phyloP scores from a whole-genome alignment of 1,139 yeast species.

The Geotrichum carabidarum region DNA sequence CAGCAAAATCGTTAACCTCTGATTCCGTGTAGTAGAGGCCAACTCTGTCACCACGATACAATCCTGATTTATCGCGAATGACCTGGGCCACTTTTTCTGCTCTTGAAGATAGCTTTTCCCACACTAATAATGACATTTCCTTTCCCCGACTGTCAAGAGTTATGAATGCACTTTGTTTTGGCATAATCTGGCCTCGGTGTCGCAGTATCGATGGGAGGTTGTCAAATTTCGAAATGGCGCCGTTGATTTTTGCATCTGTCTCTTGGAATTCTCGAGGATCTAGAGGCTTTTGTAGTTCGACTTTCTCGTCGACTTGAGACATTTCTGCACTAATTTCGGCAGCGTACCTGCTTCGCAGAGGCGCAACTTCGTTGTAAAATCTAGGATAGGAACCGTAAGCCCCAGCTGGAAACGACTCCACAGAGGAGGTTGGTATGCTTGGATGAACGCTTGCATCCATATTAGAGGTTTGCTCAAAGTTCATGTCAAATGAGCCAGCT shows the following conservation, averaged over 20 bases:
- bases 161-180: slow-evolving; percentile 65
- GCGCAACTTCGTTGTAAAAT: slow-evolving; percentile 13
- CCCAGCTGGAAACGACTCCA: slow-evolving; percentile 7
- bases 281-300: slow-evolving; percentile 38
- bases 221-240: slow-evolving; percentile 43
- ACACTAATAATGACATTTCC: slow-evolving; percentile 67
- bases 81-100: slow-evolving; percentile 89
- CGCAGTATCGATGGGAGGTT: slow-evolving; percentile 68
- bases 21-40: slow-evolving; percentile 75
- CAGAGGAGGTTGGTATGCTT: slow-evolving; percentile 5
- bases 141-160: slow-evolving; percentile 75
- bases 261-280: slow-evolving; percentile 43
- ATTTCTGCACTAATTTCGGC: background rate
- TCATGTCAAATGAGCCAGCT: background rate
- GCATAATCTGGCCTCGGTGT: slow-evolving; percentile 62
- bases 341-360: slow-evolving; percentile 5
- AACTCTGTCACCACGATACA: slow-evolving; percentile 79
- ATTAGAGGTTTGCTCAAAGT: slow-evolving; percentile 3
- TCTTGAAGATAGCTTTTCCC: slow-evolving; percentile 83
- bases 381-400: slow-evolving; percentile 3
- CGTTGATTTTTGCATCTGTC: slow-evolving; percentile 32
- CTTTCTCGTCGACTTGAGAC: slow-evolving; percentile 14
- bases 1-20: slow-evolving; percentile 79
- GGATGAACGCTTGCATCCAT: background rate
- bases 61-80: slow-evolving; percentile 65